phyloP scores from a whole-genome alignment of 2,329 filamentous ascomycete species.

The Elsinoe arachidis region DNA sequence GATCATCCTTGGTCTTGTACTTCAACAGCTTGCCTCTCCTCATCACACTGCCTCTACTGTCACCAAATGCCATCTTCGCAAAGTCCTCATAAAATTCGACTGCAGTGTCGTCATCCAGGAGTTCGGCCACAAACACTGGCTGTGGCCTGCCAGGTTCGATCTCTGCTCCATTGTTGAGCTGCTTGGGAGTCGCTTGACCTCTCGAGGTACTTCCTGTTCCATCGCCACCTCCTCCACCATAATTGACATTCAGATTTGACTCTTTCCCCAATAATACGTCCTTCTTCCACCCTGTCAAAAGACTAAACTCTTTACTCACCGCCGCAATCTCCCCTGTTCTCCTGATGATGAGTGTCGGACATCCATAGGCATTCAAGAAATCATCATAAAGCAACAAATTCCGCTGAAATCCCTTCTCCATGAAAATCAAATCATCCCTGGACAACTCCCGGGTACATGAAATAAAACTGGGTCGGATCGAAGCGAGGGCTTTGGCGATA shows the following conservation, averaged over 20 bases:
- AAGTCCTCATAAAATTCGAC: constrained; percentile 96
- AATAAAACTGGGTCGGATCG: constrained; percentile 87
- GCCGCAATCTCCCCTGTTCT: constrained; percentile 91
- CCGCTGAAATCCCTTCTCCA: constrained; percentile 94
- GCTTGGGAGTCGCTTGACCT: constrained; percentile 40
- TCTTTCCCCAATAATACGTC: constrained; percentile 81
- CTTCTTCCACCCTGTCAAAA: constrained; percentile 88
- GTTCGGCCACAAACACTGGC: constrained; percentile 81
- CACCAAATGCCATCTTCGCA: constrained; percentile 82
- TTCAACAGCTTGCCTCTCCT: constrained; percentile 80
- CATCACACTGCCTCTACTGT: constrained; percentile 76
- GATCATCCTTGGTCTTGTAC: constrained; percentile 66
- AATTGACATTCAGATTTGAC: constrained; percentile 79
- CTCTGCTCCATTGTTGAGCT: constrained; percentile 23
- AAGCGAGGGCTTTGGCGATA: constrained; percentile 79
- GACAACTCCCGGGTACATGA: constrained; percentile 84
- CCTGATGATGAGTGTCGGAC: constrained; percentile 83
- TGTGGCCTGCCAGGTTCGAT: constrained; percentile 43
- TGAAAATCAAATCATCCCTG: constrained; percentile 83
- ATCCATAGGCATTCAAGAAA: constrained; percentile 78
- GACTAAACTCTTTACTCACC: constrained; percentile 93
- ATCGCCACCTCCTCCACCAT: constrained; percentile 42
- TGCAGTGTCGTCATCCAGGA: constrained; percentile 87
- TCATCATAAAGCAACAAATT: constrained; percentile 90
- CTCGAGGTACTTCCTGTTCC: constrained; percentile 38